These are phyloP conservation scores for Podospora pseudoanserina DNA, from an alignment of 495 filamentous ascomycete species.

Conservation along the genomic window DNA sequence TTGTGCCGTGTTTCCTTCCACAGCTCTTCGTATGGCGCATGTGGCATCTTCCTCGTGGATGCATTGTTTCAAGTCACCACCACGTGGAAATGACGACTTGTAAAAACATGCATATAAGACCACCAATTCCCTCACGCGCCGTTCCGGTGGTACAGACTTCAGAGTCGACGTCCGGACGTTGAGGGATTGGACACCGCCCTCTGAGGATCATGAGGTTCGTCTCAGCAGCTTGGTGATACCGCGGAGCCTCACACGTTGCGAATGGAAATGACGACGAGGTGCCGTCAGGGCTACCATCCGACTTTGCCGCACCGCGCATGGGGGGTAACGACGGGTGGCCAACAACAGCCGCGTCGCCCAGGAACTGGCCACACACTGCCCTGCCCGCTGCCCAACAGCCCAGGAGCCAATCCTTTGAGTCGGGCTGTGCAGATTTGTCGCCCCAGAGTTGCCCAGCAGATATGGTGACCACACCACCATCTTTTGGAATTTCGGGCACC, in stretches of 20 bases:
- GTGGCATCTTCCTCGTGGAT: too few relatives aligned
- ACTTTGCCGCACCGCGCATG: neutral
- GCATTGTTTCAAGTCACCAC: neutral
- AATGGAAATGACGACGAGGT: neutral
- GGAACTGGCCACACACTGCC: neutral
- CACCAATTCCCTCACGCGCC: neutral
- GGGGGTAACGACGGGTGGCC: neutral
- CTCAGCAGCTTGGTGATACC: neutral
- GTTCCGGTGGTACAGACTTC: neutral
- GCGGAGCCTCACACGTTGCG: neutral
- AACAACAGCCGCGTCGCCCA: neutral
- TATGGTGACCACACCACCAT: slow-evolving; percentile 3
- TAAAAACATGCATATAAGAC: neutral
- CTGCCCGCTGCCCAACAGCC: neutral
- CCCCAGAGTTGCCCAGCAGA: neutral
- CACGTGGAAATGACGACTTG: neutral
- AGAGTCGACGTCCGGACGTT: neutral
- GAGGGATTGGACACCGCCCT: slow-evolving; percentile 2
- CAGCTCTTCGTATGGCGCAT: too few relatives aligned
- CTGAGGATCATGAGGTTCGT: neutral
- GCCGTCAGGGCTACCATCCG: neutral
- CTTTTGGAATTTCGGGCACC: slow-evolving; percentile 1
- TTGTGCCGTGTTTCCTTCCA: too few relatives aligned
- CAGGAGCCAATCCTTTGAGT: neutral
- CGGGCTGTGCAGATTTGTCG: slow-evolving; percentile 1